Base-by-base conservation (phyloP, 2,329 filamentous ascomycete species). In the Sphaerulina musiva region DNA sequence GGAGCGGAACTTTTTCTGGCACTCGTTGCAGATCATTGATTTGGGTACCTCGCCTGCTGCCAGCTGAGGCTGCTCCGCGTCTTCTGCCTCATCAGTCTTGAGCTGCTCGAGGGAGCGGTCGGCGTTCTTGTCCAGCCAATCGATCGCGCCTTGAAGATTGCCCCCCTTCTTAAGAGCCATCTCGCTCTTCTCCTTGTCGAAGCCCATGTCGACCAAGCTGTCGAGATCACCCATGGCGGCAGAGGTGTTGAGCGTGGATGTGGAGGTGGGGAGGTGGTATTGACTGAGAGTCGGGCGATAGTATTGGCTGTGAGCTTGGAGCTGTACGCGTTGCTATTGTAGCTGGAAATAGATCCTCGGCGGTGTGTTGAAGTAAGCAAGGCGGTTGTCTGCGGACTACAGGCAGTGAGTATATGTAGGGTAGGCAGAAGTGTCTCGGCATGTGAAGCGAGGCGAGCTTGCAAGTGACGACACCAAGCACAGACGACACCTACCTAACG, bases 61-160 rank as follows among this genome's bases (percentile, higher is more conserved):
- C 2, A 91, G 76, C n/a, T 82, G 79, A 4, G 83, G 80, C 5
- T 75, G 76, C 53, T 70, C 68, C 17, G 64, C 64, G 44, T 66
- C 68, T 60, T 58, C 62, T n/a, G 57, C 64, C 10, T 72, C 69
- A 36, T 73, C 70, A 20, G 68, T 67, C 58, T 87, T 80, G 58
- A 97, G 84, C 54, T 95, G 85, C 38, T 96, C 90, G 41, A 95
- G 69, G 1, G 87, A 79, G 64, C 87, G 95, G 70, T 95, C 89
- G 69, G 95, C 85, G 69, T 95, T 95, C 64, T 87, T 82, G 69
- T 95, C 91, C 1, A 98, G 81, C 93, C 93, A 98, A 74, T 95
- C 88, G 54, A 98, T 80, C 49, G 93, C 93, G 62, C 85, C 86
- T 69, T 73, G 76, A 89, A 90, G 74, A 54, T 87, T 87, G 58